Base-by-base conservation (phyloP, 139 green algal species). In the Tetradesmus lagerheimii region DNA sequence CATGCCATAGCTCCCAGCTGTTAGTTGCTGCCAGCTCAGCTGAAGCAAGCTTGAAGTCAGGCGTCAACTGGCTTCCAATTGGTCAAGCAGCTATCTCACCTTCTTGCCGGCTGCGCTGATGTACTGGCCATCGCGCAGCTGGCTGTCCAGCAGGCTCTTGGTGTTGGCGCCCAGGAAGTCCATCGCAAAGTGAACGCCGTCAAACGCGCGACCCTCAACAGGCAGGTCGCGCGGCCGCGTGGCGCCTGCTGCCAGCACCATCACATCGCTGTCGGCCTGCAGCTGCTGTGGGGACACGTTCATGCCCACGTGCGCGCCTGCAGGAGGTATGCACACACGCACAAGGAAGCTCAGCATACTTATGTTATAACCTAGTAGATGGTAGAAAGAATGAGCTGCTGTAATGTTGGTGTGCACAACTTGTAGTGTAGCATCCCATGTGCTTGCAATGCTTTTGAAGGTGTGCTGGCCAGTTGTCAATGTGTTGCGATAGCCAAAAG, bases 121-220 rank as follows among this genome's bases (percentile, higher is more conserved):
- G 96, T 97, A 99, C 62, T 97, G 93, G 35, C 92, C 96, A 89
- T 99, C 97, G 37, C 90, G 34, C 20, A 98, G 95, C 31, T 94
- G 83, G 47, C 89, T 91, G 92, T 99, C 97, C 90, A 99, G 94
- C 91, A 99, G 93, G 82, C 85, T 95, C 93, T 98, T 97, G 81
- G 97, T 99, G 95, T 99, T 99, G 71, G 96, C 96, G 45, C 84
- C 85, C 57, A 99, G 93, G 93, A 99, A 99, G 62, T 99, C 97
- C 98, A 99, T 99, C 31, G 98, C 98, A 93, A 99, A 99, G 93
- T 99, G 97, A 37, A 99, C 93, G 79, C 97, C 97, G 23, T 94
- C 67, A 0, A 96, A 77, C 2, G 96, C 92, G 15, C 96, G 90
- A 20, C 97, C 96, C 38, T 97, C 94, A 34, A 99, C 96, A 20